Percentiles rank a stretch among this genome's conserved stretches.
Evolutionary conservation across 257 asterid species (phyloP).

Genomic region (Nicotiana undulata): DNA sequence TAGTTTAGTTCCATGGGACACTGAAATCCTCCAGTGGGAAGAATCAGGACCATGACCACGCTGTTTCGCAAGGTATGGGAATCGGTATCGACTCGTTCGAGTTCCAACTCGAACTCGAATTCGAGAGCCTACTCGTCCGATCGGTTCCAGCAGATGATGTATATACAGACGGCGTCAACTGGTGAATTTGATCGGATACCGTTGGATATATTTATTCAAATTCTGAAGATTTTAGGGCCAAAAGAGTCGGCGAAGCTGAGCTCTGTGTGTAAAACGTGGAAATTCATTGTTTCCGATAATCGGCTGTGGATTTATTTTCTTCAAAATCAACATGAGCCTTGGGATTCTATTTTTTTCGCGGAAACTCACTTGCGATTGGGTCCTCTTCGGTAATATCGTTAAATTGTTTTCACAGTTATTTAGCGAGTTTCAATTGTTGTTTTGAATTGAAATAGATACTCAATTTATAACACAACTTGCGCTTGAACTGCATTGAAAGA

Average conservation of each 20-base stretch:
- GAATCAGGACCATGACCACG: conserved; percentile 28
- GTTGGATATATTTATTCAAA: conserved; percentile 53
- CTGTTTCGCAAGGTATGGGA: conserved; percentile 63
- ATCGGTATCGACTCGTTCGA: conserved; percentile 45
- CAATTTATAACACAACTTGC: too few relatives aligned
- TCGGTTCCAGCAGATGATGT: conserved; percentile 43
- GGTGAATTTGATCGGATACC: conserved; percentile 89
- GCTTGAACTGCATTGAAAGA: too few relatives aligned
- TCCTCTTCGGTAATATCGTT: conserved; percentile 57
- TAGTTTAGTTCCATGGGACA: background rate
- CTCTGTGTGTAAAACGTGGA: conserved; percentile 80
- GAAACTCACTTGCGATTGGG: conserved; percentile 76
- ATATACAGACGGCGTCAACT: conserved; percentile 46
- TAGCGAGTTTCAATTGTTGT: background rate
- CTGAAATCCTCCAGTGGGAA: background rate
- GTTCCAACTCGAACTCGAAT: conserved; percentile 13
- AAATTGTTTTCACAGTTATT: background rate
- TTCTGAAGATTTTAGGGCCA: conserved; percentile 65
- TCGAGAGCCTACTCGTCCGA: conserved; percentile 18
- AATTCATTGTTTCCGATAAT: conserved; percentile 61
- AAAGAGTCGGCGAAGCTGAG: conserved; percentile 62
- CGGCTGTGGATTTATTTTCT: conserved; percentile 86
- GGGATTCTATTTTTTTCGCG: conserved; percentile 80
- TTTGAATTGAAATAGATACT: background rate
- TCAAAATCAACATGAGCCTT: conserved; percentile 67